Evolutionary conservation across 208 protist species (phyloP), one percentile per base, ranked within the genome.

Genomic region (Tetramitus jugosus): DNA sequence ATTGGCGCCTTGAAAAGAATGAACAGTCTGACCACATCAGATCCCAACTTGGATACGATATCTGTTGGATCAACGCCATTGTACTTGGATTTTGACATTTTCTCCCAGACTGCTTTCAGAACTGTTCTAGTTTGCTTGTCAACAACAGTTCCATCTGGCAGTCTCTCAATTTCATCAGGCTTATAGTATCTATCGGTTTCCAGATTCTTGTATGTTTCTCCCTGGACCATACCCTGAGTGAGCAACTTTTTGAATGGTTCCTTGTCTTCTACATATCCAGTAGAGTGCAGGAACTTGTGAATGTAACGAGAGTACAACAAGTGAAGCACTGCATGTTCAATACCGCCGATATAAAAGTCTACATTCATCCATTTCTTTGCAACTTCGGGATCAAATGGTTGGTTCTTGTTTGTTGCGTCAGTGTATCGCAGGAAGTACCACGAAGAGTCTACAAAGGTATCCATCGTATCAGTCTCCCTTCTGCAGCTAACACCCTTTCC

Each of bases 381-480:
- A 4, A 79, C 62, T 29, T 65, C 42, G 3, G n/a, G n/a, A 29
- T 79, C 68, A 56, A 85, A 88, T 1, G 72, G 69, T 31, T 81
- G 80, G 23, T 39, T 62, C 7, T 29, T 17, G 56, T 92, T 91
- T 42, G 68, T 49, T 0, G 88, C 76, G 64, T 90, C 90, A 13
- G 82, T 72, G 74, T 87, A 94, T 60, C 91, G 84, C 7, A 91
- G 71, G 67, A 88, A 94, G 76, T 94, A 94, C 89, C 89, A 93
- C 20, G 89, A 91, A 2, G 88, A 92, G 72, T 92, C 91, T 8
- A 91, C 91, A 85, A 92, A 94, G 37, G 91, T 92, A 68, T 92
- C 90, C 91, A 94, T 93, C 14, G 91, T 93, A 78, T 94, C 90
- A 1, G 86, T 91, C 53, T 94, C 91, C 60, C 91, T 78, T 67